Base-by-base conservation (phyloP, 1,139 yeast species). In the Kluyveromyces sp. region DNA sequence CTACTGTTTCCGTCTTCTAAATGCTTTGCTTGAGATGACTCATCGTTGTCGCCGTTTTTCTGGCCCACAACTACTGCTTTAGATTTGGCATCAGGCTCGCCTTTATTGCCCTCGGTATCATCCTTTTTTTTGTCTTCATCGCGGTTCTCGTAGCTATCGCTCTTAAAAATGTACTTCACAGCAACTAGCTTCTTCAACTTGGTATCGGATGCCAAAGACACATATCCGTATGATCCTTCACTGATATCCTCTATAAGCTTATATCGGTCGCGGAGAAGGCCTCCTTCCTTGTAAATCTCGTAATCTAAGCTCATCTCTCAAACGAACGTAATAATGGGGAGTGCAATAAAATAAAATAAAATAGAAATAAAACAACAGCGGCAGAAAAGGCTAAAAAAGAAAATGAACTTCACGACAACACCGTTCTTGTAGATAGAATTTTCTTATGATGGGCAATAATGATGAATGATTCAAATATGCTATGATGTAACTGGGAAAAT, bases 171-270 rank as follows among this genome's bases (percentile, higher is more conserved):
- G 63, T 86, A 87, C 66, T 90, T 90, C 53, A 90, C 81, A 3
- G 97, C 97, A 32, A 85, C 95, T 46, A 85, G 67, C 46, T 72
- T 68, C 53, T 77, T 70, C 42, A 71, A 67, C 30, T 69, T 61
- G 4, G 75, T 70, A 64, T 90, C 96, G 58, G 80, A 81, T 4
- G 96, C 97, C 33, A 90, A 74, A 1, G 95, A 82, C 7, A 90
- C 97, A 45, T 85, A 77, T 39, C 97, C 97, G 65, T 88, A 90
- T 0, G 97, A 88, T 34, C 97, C 97, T 65, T 87, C 92, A 64
- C 92, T 87, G 50, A 90, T 78, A 59, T 84, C 90, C 47, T 83
- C 80, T 15, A 88, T 75, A 59, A 83, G 81, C 50, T 71, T 69
- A 69, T 89, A 90, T 51, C 87, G 72, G 49, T 72, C 73, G 53